Evolutionary conservation across 2,329 filamentous ascomycete species (phyloP), one percentile per base, ranked within the genome.

Genomic region (Lachnellula hyalina): DNA sequence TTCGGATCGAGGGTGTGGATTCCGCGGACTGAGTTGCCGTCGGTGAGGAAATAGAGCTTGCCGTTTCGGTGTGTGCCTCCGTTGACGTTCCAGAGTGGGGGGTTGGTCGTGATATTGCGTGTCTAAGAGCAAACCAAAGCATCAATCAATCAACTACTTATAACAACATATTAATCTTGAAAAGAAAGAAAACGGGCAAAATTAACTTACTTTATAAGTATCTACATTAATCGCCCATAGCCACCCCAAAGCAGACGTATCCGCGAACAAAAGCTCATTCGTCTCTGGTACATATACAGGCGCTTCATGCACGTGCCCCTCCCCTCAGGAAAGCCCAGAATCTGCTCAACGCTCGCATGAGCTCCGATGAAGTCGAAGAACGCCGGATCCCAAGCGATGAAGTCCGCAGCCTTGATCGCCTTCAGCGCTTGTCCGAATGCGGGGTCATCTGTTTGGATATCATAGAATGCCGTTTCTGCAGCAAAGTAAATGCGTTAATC

Each of bases 171-270:
- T 9, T 3, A 36, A 5, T 5, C 14, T 38, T 7, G 5, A 38
- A n/a, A 15, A 38, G 36, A 38, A 14, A n/a, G 36, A 14, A 15
- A n/a, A 5, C 36, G 5, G 36, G 4, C 1, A 38, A n/a, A n/a
- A 38, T 12, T 25, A 28, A 8, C 36, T 14, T 38, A 38, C 36
- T 12, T 38, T 38, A 38, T 38, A 38, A n/a, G 36, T 38, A n/a
- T 38, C 36, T 2, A 38, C n/a, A n/a, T 38, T 11, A 5, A 38
- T 38, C 1, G 7, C 84, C 85, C 61, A 87, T 87, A 76, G 87
- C 87, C 82, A 87, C 87, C 75, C 84, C 87, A 77, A 85, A 85
- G 74, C 85, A 88, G 76, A 79, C 84, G 72, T 84, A 87, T 74
- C 82, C 84, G 58, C 87, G 83, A 71, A 87, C 87, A 78, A 84